phyloP scores from a whole-genome alignment of 306 rosid genomes.

The Malus sylvestris region DNA sequence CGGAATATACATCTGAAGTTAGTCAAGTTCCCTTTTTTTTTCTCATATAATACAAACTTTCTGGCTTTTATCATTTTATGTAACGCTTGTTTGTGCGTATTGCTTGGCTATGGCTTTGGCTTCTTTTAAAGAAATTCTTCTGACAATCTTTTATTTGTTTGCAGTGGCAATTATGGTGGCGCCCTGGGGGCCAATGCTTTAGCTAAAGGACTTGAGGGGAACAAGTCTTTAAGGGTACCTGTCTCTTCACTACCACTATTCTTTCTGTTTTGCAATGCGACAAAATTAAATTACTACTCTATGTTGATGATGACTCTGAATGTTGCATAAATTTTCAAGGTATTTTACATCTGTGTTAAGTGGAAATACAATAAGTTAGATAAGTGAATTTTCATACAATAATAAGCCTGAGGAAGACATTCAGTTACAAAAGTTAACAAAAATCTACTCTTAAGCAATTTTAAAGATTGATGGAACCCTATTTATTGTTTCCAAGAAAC shows the following conservation, averaged over 20 bases:
- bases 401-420: not conserved
- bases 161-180: slow-evolving; percentile 96
- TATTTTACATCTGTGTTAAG: not conserved
- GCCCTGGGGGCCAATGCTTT: slow-evolving; percentile 95
- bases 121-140: slow-evolving; percentile 3
- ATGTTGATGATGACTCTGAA: not conserved
- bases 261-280: not conserved
- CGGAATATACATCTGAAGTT: slow-evolving; percentile 79
- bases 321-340: not conserved
- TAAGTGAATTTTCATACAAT: not conserved
- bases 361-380: not conserved
- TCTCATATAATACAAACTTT: not conserved
- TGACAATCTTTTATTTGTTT: slow-evolving; percentile 23
- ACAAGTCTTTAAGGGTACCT: slow-evolving; percentile 83
- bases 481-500: not conserved
- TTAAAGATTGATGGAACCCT: not conserved
- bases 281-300: not conserved
- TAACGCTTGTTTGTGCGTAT: not conserved
- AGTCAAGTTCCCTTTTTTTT: slow-evolving; percentile 22
- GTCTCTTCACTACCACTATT: slow-evolving; percentile 9
- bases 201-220: slow-evolving; percentile 85
- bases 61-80: not conserved
- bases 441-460: not conserved
- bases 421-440: not conserved
- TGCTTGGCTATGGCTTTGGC: not conserved